Conservation (phyloP, 306 rosid genomes). For the Rosa lucieae region DNA sequence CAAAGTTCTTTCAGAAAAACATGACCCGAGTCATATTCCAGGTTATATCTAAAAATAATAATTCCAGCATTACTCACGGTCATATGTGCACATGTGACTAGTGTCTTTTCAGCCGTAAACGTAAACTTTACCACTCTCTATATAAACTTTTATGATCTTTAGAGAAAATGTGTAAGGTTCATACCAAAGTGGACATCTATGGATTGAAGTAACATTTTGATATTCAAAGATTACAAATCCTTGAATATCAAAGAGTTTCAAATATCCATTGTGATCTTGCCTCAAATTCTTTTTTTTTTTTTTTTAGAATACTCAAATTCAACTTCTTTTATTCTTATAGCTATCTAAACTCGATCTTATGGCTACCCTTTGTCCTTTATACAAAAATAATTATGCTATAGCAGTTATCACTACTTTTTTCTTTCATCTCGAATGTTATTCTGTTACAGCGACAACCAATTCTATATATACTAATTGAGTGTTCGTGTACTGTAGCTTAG, state of each 20-base stretch:
- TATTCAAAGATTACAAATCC: background rate
- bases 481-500: too few species aligned
- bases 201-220: too few species aligned
- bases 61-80: background rate
- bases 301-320: too few species aligned
- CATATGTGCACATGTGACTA: background rate
- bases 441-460: slow-evolving; percentile 23
- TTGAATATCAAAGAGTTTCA: background rate
- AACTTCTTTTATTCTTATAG: background rate
- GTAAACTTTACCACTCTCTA: background rate
- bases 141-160: background rate
- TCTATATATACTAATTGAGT: background rate
- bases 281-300: background rate
- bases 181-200: too few species aligned
- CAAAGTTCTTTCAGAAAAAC: background rate
- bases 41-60: background rate
- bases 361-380: background rate
- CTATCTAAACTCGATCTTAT: background rate
- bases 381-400: background rate
- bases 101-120: background rate
- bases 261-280: background rate
- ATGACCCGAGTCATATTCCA: background rate
- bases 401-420: background rate
- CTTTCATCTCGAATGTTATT: slow-evolving; percentile 20
- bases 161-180: too few species aligned